Evolutionary conservation across 306 rosid genomes (phyloP), one percentile per base, ranked within the genome.

Genomic region (Datisca glomerata): DNA sequence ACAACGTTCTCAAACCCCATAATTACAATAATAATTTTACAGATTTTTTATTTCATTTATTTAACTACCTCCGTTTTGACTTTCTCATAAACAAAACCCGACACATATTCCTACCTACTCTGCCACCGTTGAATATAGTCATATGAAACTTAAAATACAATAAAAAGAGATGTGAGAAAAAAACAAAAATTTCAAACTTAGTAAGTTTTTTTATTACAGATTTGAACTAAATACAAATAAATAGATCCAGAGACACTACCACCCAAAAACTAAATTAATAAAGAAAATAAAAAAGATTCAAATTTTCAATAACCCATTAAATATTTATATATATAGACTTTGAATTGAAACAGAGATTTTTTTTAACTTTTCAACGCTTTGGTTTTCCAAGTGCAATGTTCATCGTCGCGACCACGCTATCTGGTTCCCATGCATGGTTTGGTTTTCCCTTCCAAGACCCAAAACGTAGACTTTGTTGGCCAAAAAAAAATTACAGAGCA

Each of bases 31-130:
- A n/a, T n/a, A n/a, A n/a, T n/a, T n/a, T n/a, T n/a, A n/a, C n/a
- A n/a, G n/a, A n/a, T n/a, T n/a, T n/a, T n/a, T n/a, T n/a, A n/a
- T n/a, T n/a, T n/a, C n/a, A 13, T 24, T 10, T 12, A 33, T 14
- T 36, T 10, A 39, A 1, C 34, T 24, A 13, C 9, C 39, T 33
- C 24, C 42, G 3, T 60, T 59, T 80, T 83, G 91, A 83, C 95
- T 89, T 80, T 24, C 5, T 8, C 32, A 43, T 71, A 59, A 63
- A 57, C 59, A 53, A 62, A 69, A 57, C 70, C 89, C 81, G 83
- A 80, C 97, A 72, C 91, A 72, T 61, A 80, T 83, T 80, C 97
- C 78, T 49, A 72, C 73, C 75, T 15, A 51, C 67, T 60, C 81
- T 68, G 63, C 23, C 59, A 63, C 56, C 47, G 73, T 81, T 53